A percentile compares a stretch with the other conserved stretches of the same genome.
These are phyloP conservation scores for Petasospora fabianii DNA, from an alignment of 1,139 yeast species.

Conservation along the genomic window DNA sequence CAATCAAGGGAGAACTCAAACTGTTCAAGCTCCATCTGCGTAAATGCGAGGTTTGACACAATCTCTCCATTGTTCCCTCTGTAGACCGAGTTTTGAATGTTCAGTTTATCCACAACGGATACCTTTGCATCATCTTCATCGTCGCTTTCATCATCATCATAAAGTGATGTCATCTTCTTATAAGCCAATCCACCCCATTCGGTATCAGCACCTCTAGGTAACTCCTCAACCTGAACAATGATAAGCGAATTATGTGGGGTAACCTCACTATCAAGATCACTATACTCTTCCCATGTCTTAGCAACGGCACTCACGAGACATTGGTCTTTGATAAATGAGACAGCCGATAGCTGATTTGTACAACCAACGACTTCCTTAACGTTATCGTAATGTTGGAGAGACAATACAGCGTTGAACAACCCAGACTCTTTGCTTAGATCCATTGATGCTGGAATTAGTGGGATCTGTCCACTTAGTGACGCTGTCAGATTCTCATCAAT, in stretches of 20 bases:
- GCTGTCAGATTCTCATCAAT: constrained; percentile 43
- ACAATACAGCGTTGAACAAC: constrained; percentile 43
- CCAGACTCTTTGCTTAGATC: constrained; percentile 30
- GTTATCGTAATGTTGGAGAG: constrained; percentile 73
- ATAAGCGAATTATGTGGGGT: constrained; percentile 35
- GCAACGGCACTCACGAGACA: constrained; percentile 24
- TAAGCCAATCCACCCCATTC: constrained; percentile 76
- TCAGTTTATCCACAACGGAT: background rate
- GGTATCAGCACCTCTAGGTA: constrained; percentile 68
- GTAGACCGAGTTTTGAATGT: constrained; percentile 7
- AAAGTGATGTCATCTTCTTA: constrained; percentile 35
- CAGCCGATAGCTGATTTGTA: constrained; percentile 40
- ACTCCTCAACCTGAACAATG: constrained; percentile 52
- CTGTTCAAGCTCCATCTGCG: constrained; percentile 14
- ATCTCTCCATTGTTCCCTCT: constrained; percentile 16
- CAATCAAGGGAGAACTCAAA: constrained; percentile 7
- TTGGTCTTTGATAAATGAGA: constrained; percentile 49
- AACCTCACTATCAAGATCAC: constrained; percentile 26
- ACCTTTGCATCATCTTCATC: constrained; percentile 13
- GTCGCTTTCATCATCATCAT: constrained; percentile 39
- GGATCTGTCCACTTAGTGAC: constrained; percentile 89
- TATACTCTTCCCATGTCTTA: constrained; percentile 21
- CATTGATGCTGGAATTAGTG: constrained; percentile 74
- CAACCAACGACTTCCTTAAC: constrained; percentile 55
- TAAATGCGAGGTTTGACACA: constrained; percentile 22